These are phyloP conservation scores for Didymella keratinophila DNA, from an alignment of 2,329 filamentous ascomycete genomes.

Conservation along the genomic window DNA sequence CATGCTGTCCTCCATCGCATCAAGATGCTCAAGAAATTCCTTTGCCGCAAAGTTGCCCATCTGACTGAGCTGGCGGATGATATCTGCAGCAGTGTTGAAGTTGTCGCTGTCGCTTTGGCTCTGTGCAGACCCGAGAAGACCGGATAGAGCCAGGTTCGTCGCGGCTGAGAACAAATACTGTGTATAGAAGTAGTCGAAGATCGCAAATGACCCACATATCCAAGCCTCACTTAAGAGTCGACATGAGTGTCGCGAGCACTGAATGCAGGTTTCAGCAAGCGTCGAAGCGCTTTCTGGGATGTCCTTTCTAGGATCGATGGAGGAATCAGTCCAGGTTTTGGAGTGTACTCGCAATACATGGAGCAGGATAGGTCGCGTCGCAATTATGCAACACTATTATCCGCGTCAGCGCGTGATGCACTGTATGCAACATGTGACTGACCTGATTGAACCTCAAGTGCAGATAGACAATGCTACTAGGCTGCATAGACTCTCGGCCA, in stretches of 20 bases:
- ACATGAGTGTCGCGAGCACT: not conserved
- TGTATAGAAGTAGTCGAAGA: conserved; percentile 56
- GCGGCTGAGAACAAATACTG: not conserved
- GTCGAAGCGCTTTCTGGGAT: not conserved
- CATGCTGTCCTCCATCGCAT: not conserved
- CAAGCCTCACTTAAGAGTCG: conserved; percentile 54
- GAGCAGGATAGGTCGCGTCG: not conserved
- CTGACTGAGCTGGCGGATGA: not conserved
- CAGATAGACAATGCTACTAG: not conserved
- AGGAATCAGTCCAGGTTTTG: not conserved
- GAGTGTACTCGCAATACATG: not conserved
- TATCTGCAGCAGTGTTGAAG: not conserved
- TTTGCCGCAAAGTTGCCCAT: not conserved
- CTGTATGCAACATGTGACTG: not conserved
- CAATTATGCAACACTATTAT: not conserved
- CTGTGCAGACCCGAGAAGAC: not conserved
- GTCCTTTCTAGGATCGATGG: not conserved
- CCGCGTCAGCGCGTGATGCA: not conserved
- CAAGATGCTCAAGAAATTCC: not conserved
- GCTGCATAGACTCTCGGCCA: not conserved
- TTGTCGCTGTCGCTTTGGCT: not conserved
- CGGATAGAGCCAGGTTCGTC: not conserved
- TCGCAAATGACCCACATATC: conserved; percentile 58
- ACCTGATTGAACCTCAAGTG: not conserved
- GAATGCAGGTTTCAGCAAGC: not conserved